Percentiles rank a stretch among this genome's conserved stretches.
Conservation (phyloP, 2,329 filamentous ascomycete genomes). For the Cryphonectria japonica region DNA sequence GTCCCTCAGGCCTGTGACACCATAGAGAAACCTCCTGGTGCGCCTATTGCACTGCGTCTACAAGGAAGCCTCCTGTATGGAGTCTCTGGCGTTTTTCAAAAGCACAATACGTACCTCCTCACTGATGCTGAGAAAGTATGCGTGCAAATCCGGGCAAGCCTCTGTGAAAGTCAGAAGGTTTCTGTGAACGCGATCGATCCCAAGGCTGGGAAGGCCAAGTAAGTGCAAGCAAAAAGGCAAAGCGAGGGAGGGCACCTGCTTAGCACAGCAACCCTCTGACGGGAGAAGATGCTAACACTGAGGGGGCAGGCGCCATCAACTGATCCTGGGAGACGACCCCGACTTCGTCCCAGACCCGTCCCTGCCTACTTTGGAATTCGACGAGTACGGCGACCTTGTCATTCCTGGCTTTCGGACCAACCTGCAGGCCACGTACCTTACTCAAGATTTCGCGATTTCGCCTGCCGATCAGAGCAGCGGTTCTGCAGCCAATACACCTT, state of each 20-base stretch:
- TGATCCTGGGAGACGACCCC: slow-evolving; percentile 81
- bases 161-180: slow-evolving; percentile 53
- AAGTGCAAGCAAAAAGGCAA: slow-evolving; percentile 37
- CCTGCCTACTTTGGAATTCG: slow-evolving; percentile 61
- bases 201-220: slow-evolving; percentile 74
- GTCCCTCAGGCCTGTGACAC: slow-evolving; percentile 84
- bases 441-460: slow-evolving; percentile 46
- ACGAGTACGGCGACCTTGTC: slow-evolving; percentile 40
- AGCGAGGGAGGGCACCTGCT: neutral
- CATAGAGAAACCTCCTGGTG: slow-evolving; percentile 77
- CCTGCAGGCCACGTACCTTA: slow-evolving; percentile 45
- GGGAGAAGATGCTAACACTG: slow-evolving; percentile 23
- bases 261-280: neutral
- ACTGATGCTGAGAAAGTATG: slow-evolving; percentile 77
- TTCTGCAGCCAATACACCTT: slow-evolving; percentile 35
- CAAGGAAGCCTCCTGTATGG: slow-evolving; percentile 89
- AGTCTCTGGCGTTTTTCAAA: slow-evolving; percentile 80
- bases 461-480: slow-evolving; percentile 42
- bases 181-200: slow-evolving; percentile 65
- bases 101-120: slow-evolving; percentile 87
- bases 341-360: slow-evolving; percentile 71
- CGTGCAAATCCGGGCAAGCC: slow-evolving; percentile 70
- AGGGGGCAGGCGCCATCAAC: slow-evolving; percentile 67
- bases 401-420: slow-evolving; percentile 37
- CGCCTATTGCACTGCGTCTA: slow-evolving; percentile 85